Evolutionary conservation across 2,329 filamentous ascomycete species (phyloP).

Genomic region (Xenoacremonium recifei): DNA sequence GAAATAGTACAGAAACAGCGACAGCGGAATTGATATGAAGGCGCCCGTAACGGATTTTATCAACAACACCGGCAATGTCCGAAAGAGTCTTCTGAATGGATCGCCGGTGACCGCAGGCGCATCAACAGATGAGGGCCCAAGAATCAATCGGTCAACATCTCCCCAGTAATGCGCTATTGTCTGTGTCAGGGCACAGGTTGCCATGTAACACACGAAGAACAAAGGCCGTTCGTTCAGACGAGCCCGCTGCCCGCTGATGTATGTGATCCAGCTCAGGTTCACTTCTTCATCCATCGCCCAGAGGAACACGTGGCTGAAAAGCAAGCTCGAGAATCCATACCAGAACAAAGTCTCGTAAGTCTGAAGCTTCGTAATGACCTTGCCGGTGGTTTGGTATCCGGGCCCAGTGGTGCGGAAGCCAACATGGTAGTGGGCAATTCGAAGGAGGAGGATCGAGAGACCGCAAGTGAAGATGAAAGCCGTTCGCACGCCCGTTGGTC

Average conservation of each 20-base stretch:
- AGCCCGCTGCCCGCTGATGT: conserved; percentile 68
- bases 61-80: conserved; percentile 40
- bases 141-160: conserved; percentile 68
- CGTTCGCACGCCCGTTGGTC: conserved; percentile 71
- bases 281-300: conserved; percentile 61
- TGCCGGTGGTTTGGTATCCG: conserved; percentile 61
- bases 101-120: conserved; percentile 23
- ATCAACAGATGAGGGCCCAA: conserved; percentile 28
- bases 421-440: conserved; percentile 79
- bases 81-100: conserved; percentile 34
- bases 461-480: conserved; percentile 73
- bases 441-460: conserved; percentile 77
- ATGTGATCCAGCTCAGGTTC: conserved; percentile 71
- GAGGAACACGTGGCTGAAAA: conserved; percentile 80
- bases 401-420: conserved; percentile 70
- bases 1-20: conserved; percentile 59
- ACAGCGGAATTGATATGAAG: conserved; percentile 40
- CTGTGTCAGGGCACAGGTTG: conserved; percentile 68
- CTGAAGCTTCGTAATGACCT: conserved; percentile 55
- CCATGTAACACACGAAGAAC: conserved; percentile 71
- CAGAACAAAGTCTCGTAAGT: conserved; percentile 70
- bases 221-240: conserved; percentile 84
- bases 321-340: conserved; percentile 74
- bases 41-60: conserved; percentile 39
- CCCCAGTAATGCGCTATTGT: conserved; percentile 65